phyloP scores from a whole-genome alignment of 306 rosid genomes.

The Pueraria montana region DNA sequence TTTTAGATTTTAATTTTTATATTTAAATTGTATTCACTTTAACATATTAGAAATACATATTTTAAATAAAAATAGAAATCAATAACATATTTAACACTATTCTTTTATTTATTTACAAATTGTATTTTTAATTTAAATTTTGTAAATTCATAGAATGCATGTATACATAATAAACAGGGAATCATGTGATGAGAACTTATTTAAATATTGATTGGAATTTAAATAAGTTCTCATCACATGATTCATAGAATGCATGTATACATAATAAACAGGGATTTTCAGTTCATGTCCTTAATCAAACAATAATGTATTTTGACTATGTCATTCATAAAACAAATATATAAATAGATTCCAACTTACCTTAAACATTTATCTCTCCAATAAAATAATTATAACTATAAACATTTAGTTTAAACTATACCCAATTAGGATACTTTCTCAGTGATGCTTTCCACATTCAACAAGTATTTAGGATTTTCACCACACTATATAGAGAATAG shows the following conservation, averaged over 20 bases:
- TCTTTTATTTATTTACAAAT: not conserved
- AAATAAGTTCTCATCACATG: not conserved
- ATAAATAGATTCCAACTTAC: not conserved
- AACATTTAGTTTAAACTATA: not conserved
- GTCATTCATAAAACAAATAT: not conserved
- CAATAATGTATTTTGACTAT: not conserved
- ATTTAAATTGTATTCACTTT: not conserved
- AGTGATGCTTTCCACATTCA: not conserved
- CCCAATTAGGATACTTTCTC: not conserved
- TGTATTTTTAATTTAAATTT: not conserved
- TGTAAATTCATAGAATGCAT: too few species aligned
- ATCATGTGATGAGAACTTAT: too few species aligned
- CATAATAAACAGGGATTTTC: not conserved
- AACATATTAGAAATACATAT: not conserved
- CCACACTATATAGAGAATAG: not conserved
- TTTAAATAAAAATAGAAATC: not conserved
- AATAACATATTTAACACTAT: not conserved
- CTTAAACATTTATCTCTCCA: not conserved
- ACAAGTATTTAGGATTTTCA: not conserved
- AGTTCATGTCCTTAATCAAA: not conserved
- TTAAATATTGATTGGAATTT: too few species aligned
- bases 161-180: too few species aligned
- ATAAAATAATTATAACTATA: not conserved
- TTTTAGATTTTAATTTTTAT: not conserved
- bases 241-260: not conserved